These are phyloP conservation scores for Scheffersomyces lignosus DNA, from an alignment of 805 yeast species.

Conservation along the genomic window DNA sequence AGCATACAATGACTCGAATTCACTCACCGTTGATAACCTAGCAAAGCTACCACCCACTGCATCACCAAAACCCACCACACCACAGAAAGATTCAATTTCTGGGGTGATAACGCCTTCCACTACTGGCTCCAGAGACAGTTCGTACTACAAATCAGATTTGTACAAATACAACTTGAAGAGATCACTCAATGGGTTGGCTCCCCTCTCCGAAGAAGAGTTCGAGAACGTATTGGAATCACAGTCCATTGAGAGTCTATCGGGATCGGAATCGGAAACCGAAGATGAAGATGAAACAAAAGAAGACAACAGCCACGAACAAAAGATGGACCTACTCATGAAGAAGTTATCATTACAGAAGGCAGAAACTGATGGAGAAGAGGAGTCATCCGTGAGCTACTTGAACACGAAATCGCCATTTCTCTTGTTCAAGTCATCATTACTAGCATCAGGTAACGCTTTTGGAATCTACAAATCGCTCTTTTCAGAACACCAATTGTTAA, in stretches of 20 bases:
- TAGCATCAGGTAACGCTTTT: slow-evolving; percentile 50
- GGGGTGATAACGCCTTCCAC: neutral
- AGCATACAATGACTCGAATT: no score
- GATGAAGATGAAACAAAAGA: slow-evolving; percentile 25
- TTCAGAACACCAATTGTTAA: slow-evolving; percentile 34
- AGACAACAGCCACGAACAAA: slow-evolving; percentile 17
- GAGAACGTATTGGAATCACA: slow-evolving; percentile 52
- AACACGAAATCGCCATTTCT: slow-evolving; percentile 73
- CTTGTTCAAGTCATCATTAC: slow-evolving; percentile 49
- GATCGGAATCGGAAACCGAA: slow-evolving; percentile 42
- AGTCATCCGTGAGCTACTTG: slow-evolving; percentile 47
- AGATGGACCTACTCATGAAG: slow-evolving; percentile 24
- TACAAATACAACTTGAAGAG: slow-evolving; percentile 64
- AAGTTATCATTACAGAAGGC: slow-evolving; percentile 11
- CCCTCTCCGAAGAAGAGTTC: slow-evolving; percentile 58
- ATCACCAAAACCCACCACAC: neutral
- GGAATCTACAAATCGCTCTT: slow-evolving; percentile 71
- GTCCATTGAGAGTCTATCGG: slow-evolving; percentile 59
- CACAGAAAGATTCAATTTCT: neutral
- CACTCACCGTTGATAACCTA: no score
- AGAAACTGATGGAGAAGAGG: slow-evolving; percentile 29
- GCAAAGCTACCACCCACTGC: no score
- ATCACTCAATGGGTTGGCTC: slow-evolving; percentile 40
- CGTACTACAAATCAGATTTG: slow-evolving; percentile 54
- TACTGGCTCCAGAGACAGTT: slow-evolving; percentile 4